These are phyloP conservation scores for Porogramme epimiltina DNA, from an alignment of 1,284 basidiomycete species.

Conservation along the genomic window DNA sequence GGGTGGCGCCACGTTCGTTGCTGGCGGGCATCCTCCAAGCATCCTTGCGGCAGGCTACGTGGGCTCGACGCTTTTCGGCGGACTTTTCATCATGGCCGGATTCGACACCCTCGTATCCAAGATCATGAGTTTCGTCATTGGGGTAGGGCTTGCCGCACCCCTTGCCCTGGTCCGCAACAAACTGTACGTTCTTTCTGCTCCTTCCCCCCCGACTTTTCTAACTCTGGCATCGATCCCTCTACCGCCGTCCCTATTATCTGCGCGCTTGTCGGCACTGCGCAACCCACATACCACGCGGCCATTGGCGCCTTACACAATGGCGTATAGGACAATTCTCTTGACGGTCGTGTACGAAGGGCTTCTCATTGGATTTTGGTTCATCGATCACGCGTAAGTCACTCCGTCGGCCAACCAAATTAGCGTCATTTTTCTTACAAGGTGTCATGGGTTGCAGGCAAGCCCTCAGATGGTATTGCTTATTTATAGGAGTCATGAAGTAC, in stretches of 20 bases:
- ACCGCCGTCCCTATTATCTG: background rate
- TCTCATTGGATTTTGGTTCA: conserved; percentile 83
- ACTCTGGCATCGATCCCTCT: background rate
- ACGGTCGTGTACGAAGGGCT: conserved; percentile 75
- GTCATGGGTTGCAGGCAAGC: conserved; percentile 45
- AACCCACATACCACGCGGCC: conserved; percentile 2
- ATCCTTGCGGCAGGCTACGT: conserved; percentile 78
- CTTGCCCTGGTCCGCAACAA: conserved; percentile 82
- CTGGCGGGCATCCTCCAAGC: conserved; percentile 68
- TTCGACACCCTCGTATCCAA: conserved; percentile 82
- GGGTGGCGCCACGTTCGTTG: conserved; percentile 77
- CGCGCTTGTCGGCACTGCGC: conserved; percentile 1
- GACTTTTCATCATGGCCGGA: conserved; percentile 74
- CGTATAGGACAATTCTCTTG: conserved; percentile 73
- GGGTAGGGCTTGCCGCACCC: conserved; percentile 71
- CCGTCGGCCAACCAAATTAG: conserved; percentile 1
- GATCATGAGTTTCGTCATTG: conserved; percentile 80
- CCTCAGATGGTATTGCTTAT: conserved; percentile 81
- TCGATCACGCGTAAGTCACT: conserved; percentile 70
- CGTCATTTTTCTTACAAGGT: conserved; percentile 5
- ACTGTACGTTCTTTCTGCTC: conserved; percentile 49
- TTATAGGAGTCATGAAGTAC: conserved; percentile 83
- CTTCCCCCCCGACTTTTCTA: background rate
- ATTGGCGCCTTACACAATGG: background rate
- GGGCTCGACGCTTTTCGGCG: conserved; percentile 79